Evolutionary conservation across 2,329 filamentous ascomycete genomes (phyloP).

Genomic region (Taxawa tesnikishii): DNA sequence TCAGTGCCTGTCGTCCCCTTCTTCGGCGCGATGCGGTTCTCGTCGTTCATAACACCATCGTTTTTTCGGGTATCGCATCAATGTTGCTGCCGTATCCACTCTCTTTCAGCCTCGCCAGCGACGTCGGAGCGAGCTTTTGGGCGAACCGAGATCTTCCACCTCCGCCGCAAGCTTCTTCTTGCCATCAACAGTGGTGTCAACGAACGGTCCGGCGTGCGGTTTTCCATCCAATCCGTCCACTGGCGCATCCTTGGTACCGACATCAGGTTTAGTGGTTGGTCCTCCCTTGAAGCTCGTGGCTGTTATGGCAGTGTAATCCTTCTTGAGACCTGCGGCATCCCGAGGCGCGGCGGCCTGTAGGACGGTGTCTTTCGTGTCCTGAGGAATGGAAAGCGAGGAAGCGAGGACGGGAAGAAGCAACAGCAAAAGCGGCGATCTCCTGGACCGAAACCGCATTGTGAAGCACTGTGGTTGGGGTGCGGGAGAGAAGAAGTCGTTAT

Average conservation of each 20-base stretch:
- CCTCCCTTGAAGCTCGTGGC: conserved; percentile 2
- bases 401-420: conserved; percentile 48
- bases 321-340: conserved; percentile 11
- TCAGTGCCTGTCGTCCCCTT: conserved; percentile 80
- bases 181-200: conserved; percentile 37
- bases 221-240: conserved; percentile 90
- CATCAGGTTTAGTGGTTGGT: conserved; percentile 12
- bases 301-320: conserved; percentile 14
- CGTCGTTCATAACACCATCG: conserved; percentile 89
- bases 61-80: conserved; percentile 38
- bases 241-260: conserved; percentile 66
- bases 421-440: conserved; percentile 42
- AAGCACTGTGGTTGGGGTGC: conserved; percentile 2
- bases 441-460: conserved; percentile 43
- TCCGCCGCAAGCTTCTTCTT: conserved; percentile 13
- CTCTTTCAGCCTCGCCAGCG: conserved; percentile 30
- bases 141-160: conserved; percentile 3
- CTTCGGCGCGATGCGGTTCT: conserved; percentile 60
- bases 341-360: conserved; percentile 13
- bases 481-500: conserved; percentile 2
- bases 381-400: conserved; percentile 24
- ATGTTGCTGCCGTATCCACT: conserved; percentile 25
- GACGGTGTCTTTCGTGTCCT: conserved; percentile 4
- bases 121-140: conserved; percentile 19
- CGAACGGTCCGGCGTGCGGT: conserved; percentile 75